Base-by-base conservation (phyloP, 75 land plant genomes). In the Pinus albicaulis region DNA sequence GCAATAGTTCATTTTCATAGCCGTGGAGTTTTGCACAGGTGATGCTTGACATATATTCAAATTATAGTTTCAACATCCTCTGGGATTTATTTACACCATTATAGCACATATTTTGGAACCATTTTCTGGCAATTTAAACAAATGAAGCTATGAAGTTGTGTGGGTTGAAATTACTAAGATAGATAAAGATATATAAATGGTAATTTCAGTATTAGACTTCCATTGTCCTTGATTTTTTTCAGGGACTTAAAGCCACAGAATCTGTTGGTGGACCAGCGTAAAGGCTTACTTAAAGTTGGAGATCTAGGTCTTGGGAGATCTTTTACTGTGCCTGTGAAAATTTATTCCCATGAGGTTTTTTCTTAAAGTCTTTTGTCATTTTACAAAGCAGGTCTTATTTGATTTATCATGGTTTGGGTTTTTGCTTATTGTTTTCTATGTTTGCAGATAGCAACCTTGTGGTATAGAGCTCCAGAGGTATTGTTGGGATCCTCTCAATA, bases 221-320 rank as follows among this genome's bases (percentile, higher is more conserved):
- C 41, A 10, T 11, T 41, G 24, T 1, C 17, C 11, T 10, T 68
- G 55, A 63, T 13, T 56, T 26, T 44, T 2, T 26, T 19, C 74
- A 85, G 88, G 52, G 92, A 92, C 78, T 77, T 92, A 55, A 92
- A 92, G 75, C 93, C 95, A 7, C 95, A 92, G 68, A 92, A 92
- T 74, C 78, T 92, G 7, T 76, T 96, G 41, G 85, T 96, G 11
- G 99, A 96, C 71, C 88, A 89, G 75, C 92, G 87, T 3, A 96
- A 87, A 59, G 95, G 98, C 17, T 71, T 92, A 6, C 84, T 96
- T 22, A 93, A 96, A 83, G 91, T 96, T 65, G 99, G 98, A 19
- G 99, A 96, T 80, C 85, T 96, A 22, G 99, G 99, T 12, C 86
- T 93, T 26, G 98, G 92, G 17, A 80, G 96, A 66, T 92, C 97